phyloP scores from a whole-genome alignment of 1,284 basidiomycete species.

The Dichomitus squalens region DNA sequence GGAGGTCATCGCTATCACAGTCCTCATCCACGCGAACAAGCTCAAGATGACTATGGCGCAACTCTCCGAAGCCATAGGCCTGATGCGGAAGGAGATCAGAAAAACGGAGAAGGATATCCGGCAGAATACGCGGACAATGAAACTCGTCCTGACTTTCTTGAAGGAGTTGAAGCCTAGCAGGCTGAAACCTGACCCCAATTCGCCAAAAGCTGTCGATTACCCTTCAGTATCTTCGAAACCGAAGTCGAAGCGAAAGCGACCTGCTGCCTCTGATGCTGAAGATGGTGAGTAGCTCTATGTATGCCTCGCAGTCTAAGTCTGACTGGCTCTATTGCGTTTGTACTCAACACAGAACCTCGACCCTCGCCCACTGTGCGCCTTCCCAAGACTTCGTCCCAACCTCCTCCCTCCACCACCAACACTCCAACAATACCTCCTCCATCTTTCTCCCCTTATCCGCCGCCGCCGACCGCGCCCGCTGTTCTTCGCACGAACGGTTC shows the following conservation, averaged over 20 bases:
- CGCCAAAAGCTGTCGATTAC: neutral
- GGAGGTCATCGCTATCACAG: conserved; percentile 57
- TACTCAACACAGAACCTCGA: neutral
- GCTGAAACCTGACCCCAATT: conserved; percentile 13
- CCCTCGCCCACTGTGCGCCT: neutral
- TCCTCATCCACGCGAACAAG: conserved; percentile 52
- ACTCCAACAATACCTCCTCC: neutral
- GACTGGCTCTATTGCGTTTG: neutral
- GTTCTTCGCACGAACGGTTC: neutral
- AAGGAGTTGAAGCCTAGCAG: conserved; percentile 17
- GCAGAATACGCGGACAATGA: conserved; percentile 28
- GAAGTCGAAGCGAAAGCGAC: neutral
- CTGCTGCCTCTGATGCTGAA: neutral
- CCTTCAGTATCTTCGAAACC: neutral
- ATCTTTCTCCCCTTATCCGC: neutral
- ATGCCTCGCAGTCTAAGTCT: neutral
- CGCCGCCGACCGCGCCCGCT: conserved; percentile 8
- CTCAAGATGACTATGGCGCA: conserved; percentile 37
- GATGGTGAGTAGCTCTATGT: neutral
- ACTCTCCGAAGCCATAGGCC: conserved; percentile 46
- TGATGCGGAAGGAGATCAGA: conserved; percentile 55
- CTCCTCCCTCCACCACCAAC: neutral
- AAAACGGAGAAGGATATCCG: conserved; percentile 31
- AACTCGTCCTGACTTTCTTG: conserved; percentile 27
- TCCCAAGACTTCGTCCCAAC: neutral